Evolutionary conservation across 2,329 filamentous ascomycete species (phyloP), one percentile per base, ranked within the genome.

Genomic region (Ophiocordyceps robertsii): DNA sequence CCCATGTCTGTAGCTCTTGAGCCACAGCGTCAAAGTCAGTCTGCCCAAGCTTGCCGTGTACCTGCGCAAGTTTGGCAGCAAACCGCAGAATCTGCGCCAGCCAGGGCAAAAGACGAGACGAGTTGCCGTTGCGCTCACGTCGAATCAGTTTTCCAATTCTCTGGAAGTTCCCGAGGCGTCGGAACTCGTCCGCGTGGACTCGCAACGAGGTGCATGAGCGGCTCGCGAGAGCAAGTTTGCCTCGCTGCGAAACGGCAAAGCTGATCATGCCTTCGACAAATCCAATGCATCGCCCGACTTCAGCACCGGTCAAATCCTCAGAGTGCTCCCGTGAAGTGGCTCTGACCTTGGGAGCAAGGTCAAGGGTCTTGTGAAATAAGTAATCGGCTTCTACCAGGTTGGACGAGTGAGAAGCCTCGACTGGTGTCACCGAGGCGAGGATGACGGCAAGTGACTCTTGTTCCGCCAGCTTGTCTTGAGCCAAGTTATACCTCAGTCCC

Each of bases 261-360:
- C 81, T 72, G 29, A 96, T 66, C 45, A 95, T 71, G 24, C 89
- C 87, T 58, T 98, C 92, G n/a, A 95, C 67, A 49, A 85, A 85
- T 0, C 87, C 87, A 39, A 84, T 73, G 56, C 87, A 89, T 54
- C 89, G 75, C 36, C 75, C 72, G 8, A 92, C 74, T 52, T 95
- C 87, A 9, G 85, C 81, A 36, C 79, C 73, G 37, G 83, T 94
- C 33, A 98, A 65, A 49, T 98, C 93, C 32, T 85, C 81, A 1
- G 84, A 87, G 60, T 94, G 87, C 40, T 86, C 80, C 48, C 79
- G 72, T 10, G 77, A 68, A 29, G 80, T 72, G 36, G 74, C 68
- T 52, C 90, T 76, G 40, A 83, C 75, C 49, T 73, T 72, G 14
- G 81, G 75, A 49, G 84, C 76, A 12, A 88, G 60, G 55, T 90